Percentiles rank a stretch among this genome's conserved stretches.
phyloP scores from a whole-genome alignment of 2,329 filamentous ascomycete species.

The Bisporella sp. region DNA sequence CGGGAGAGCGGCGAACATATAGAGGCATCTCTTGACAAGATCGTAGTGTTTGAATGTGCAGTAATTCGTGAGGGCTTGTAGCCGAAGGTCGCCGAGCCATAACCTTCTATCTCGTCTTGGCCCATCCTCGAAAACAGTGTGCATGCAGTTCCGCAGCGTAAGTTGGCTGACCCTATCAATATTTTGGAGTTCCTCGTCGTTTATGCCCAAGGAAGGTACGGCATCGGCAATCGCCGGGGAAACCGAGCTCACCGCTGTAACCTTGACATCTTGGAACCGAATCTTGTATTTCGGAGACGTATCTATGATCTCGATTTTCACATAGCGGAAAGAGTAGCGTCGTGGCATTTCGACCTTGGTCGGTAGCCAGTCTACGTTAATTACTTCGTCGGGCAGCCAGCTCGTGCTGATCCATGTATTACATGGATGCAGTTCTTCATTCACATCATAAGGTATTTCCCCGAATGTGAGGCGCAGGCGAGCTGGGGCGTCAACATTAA shows the following conservation, averaged over 20 bases:
- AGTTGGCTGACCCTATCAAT: constrained; percentile 27
- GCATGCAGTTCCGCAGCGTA: constrained; percentile 33
- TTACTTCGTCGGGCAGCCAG: constrained; percentile 31
- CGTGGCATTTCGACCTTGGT: constrained; percentile 24
- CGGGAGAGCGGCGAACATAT: constrained; percentile 28
- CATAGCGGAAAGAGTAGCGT: constrained; percentile 29
- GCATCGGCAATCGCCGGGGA: constrained; percentile 10
- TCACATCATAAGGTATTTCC: constrained; percentile 31
- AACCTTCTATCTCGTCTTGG: constrained; percentile 31
- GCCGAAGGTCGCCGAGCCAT: constrained; percentile 31
- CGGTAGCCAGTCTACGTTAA: constrained; percentile 30
- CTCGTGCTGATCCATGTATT: constrained; percentile 32
- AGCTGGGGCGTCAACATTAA: constrained; percentile 30
- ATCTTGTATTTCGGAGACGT: constrained; percentile 30
- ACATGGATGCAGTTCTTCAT: constrained; percentile 26
- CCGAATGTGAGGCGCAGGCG: constrained; percentile 30
- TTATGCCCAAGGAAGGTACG: constrained; percentile 10
- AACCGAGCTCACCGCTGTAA: constrained; percentile 25
- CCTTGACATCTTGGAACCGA: constrained; percentile 22
- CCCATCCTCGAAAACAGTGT: constrained; percentile 33
- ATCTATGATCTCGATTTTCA: constrained; percentile 29
- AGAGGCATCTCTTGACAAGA: constrained; percentile 31
- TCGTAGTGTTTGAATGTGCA: constrained; percentile 29
- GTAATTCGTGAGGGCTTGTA: constrained; percentile 32
- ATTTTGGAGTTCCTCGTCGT: constrained; percentile 8